Conservation (phyloP, 495 filamentous ascomycete genomes). For the Lophiostoma macrostomum region DNA sequence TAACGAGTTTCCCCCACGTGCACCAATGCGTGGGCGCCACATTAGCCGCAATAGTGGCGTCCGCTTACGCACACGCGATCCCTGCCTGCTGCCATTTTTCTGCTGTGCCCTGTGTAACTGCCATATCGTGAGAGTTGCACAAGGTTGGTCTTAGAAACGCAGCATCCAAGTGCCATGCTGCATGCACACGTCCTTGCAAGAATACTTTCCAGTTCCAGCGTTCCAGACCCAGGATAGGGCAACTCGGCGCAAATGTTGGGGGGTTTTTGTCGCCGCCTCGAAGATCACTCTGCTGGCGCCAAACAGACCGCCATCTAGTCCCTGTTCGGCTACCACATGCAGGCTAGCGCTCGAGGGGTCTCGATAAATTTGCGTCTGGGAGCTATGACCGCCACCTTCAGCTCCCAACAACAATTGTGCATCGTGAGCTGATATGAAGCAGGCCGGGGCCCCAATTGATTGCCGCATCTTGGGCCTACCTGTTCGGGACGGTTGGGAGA, state of each 20-base stretch:
- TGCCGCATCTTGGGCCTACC: not conserved
- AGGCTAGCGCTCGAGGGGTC: constrained; percentile 5
- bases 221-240: no score
- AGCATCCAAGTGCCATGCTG: no score
- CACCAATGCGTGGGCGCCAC: constrained; percentile 17
- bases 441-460: constrained; percentile 4
- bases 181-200: constrained; percentile 4
- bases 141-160: no score
- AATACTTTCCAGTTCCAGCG: not conserved
- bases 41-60: constrained; percentile 15
- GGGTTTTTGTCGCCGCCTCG: constrained; percentile 12
- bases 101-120: no score
- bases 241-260: constrained; percentile 15
- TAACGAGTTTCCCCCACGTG: constrained; percentile 33
- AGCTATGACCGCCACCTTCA: constrained; percentile 23
- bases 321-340: constrained; percentile 7
- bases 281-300: constrained; percentile 22
- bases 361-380: constrained; percentile 24
- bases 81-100: no score
- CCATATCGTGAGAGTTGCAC: no score
- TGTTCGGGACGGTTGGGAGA: not conserved
- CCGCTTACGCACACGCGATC: no score
- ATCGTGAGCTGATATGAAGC: constrained; percentile 6
- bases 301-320: constrained; percentile 16
- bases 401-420: constrained; percentile 27